These are phyloP conservation scores for Crassisporium funariophilum DNA, from an alignment of 768 basidiomycete species.

Conservation along the genomic window DNA sequence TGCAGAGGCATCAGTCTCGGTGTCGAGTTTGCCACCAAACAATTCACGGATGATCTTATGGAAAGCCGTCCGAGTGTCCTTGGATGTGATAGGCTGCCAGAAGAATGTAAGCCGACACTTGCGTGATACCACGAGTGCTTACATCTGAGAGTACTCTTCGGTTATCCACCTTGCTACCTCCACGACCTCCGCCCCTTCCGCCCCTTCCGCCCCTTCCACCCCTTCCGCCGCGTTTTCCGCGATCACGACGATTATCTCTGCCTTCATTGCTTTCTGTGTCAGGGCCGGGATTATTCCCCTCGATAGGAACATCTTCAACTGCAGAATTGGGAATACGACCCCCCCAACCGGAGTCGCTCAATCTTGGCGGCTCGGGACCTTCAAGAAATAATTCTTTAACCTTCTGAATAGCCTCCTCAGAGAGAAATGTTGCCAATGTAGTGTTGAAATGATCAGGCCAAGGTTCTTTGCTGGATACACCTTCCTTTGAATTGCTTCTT, in stretches of 20 bases:
- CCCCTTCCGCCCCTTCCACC: slow-evolving; percentile 27
- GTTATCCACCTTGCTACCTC: slow-evolving; percentile 55
- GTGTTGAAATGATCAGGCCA: slow-evolving; percentile 68
- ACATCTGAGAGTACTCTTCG: slow-evolving; percentile 85
- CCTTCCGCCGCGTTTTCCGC: slow-evolving; percentile 39
- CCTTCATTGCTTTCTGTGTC: slow-evolving; percentile 32
- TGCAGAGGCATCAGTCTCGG: slow-evolving; percentile 65
- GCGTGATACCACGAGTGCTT: slow-evolving; percentile 32
- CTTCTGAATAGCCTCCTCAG: slow-evolving; percentile 55
- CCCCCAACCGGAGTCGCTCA: slow-evolving; percentile 77
- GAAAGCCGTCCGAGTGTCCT: slow-evolving; percentile 77
- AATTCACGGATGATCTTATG: slow-evolving; percentile 80
- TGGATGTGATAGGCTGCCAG: slow-evolving; percentile 83
- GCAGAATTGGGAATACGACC: slow-evolving; percentile 42
- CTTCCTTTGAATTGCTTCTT: slow-evolving; percentile 8
- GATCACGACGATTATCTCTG: slow-evolving; percentile 48
- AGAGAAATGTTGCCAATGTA: slow-evolving; percentile 63
- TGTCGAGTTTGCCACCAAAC: slow-evolving; percentile 84
- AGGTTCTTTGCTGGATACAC: slow-evolving; percentile 34
- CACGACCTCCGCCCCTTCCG: slow-evolving; percentile 38
- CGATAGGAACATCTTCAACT: slow-evolving; percentile 6
- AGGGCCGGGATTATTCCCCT: slow-evolving; percentile 3
- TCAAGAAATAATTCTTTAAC: slow-evolving; percentile 79
- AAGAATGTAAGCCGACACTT: slow-evolving; percentile 4
- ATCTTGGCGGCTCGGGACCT: slow-evolving; percentile 76